Evolutionary conservation across 1,284 basidiomycete species (phyloP).

Genomic region (Fistulinella cinereoalba): DNA sequence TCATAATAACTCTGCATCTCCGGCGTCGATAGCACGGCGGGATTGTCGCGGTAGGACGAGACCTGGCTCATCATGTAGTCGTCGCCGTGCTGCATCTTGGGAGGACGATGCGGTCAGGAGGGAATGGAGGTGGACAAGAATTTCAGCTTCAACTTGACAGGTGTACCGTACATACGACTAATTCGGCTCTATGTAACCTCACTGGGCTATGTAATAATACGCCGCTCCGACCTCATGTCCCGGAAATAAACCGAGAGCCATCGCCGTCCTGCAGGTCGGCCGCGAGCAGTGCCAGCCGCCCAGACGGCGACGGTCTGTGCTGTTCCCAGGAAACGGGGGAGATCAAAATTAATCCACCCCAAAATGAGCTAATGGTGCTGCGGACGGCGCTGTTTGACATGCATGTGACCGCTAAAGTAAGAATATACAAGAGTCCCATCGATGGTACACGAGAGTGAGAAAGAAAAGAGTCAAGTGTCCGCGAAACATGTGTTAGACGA

Average conservation of each 20-base stretch:
- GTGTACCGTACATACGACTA: background rate
- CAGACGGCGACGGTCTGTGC: background rate
- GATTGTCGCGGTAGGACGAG: slow-evolving; percentile 25
- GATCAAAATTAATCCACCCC: background rate
- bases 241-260: background rate
- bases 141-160: background rate
- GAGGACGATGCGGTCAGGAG: background rate
- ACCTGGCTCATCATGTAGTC: slow-evolving; percentile 32
- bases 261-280: too few species aligned
- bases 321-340: background rate
- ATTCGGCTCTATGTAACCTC: too few species aligned
- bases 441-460: background rate
- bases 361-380: background rate
- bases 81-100: slow-evolving; percentile 25
- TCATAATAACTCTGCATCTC: slow-evolving; percentile 36
- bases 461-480: background rate
- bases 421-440: slow-evolving; percentile 1
- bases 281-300: too few species aligned
- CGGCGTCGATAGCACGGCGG: slow-evolving; percentile 14
- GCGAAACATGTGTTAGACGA: background rate
- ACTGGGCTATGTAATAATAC: too few species aligned
- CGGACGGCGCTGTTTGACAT: background rate
- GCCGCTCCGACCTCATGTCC: background rate
- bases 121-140: background rate
- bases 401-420: background rate